A percentile compares a stretch with the other conserved stretches of the same genome.
Conservation (phyloP, 805 yeast species). For the Wickerhamomyces hampshirensis region DNA sequence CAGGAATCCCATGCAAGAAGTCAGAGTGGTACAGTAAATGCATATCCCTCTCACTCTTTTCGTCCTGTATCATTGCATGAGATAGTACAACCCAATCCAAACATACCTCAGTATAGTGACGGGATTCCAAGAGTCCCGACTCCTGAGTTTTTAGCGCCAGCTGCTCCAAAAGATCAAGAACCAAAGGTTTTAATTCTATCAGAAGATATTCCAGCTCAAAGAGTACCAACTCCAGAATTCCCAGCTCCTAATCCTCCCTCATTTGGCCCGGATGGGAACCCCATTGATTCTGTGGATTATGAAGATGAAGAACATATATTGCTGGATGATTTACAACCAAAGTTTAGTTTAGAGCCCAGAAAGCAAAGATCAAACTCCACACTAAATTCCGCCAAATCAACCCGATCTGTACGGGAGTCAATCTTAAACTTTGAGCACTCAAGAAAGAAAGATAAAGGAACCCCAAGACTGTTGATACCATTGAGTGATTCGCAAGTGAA, state of each 20-base stretch:
- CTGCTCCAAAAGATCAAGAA: neutral
- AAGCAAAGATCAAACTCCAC: conserved; percentile 6
- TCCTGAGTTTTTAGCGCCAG: conserved; percentile 1
- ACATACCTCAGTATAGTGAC: neutral
- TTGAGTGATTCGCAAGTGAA: neutral
- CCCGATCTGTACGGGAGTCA: conserved; percentile 11
- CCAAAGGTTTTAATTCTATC: neutral
- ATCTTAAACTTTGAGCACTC: conserved; percentile 18
- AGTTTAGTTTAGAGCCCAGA: neutral
- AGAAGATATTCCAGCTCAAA: neutral
- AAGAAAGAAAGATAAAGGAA: conserved; percentile 21
- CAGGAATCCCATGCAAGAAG: neutral
- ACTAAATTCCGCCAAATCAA: conserved; percentile 7
- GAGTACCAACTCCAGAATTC: conserved; percentile 14
- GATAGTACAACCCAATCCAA: neutral
- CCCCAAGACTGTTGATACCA: conserved; percentile 14
- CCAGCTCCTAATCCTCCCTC: conserved; percentile 16
- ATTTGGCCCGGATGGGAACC: neutral
- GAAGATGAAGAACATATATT: too few species aligned
- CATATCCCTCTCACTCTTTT: neutral
- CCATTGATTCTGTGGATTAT: neutral
- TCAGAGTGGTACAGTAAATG: neutral
- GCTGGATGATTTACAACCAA: neutral
- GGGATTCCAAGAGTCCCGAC: neutral
- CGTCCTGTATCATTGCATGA: neutral